Evolutionary conservation across 1,284 basidiomycete species (phyloP), one percentile per base, ranked within the genome.

Genomic region (Cutaneotrichosporon cutaneum): DNA sequence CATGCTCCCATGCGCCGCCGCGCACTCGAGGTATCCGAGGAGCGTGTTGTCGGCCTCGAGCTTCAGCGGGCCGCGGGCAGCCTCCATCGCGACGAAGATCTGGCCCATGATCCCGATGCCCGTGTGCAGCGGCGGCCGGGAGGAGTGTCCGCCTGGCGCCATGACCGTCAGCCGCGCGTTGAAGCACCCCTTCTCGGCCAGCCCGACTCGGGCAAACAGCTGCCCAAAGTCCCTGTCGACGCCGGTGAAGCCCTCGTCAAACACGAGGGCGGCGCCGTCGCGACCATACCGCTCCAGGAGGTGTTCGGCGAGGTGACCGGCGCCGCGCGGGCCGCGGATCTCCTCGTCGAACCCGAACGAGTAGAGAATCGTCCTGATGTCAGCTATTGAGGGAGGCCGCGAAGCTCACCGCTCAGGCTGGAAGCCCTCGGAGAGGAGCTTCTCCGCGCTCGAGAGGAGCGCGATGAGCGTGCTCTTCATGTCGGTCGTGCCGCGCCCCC

Each of bases 71-170:
- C 47, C 59, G 14, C 60, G 68, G n/a, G 53, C 51, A 32, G 58
- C 51, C 44, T 69, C 68, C 61, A 65, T 61, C 9, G 59, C 63
- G 5, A 61, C 60, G 22, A 65, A 56, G 54, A 66, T 52, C 26
- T 58, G 61, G 58, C 22, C 76, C 63, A n/a, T 85, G 84, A 30
- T 61, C 0, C 63, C 66, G 9, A 67, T 61, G 4, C 54, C 65
- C 18, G 63, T 68, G 44, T 68, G 63, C 9, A 45, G 26, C 11
- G 60, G 59, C 9, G 87, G 86, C 6, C 81, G 75, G 56, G 84
- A 85, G 4, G 85, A 86, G 71, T 88, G 88, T 0, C 88, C 88
- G 9, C 88, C 88, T 1, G 83, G 81, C 3, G 85, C 82, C 4
- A 77, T 66, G 18, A 87, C 81, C 21, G 82, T 78, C 44, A 87